A percentile compares a stretch with the other conserved stretches of the same genome.
phyloP scores from a whole-genome alignment of 345 rosid genomes.

The Rhizophora mangle region DNA sequence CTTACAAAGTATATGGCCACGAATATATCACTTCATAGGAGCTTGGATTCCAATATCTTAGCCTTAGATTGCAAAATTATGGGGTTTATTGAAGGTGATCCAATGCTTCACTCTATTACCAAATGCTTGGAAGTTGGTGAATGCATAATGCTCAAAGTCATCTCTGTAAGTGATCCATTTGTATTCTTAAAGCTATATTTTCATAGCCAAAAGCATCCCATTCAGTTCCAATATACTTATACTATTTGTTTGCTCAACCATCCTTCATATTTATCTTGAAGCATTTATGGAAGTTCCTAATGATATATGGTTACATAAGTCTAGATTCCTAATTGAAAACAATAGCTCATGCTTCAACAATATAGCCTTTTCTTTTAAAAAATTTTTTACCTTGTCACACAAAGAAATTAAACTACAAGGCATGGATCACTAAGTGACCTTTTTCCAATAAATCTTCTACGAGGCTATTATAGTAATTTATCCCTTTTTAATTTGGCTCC shows the following conservation, averaged over 20 bases:
- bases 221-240: too few relatives aligned
- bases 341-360: slow-evolving; percentile 15
- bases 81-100: slow-evolving; percentile 95
- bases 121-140: slow-evolving; percentile 72
- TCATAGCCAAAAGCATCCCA: too few relatives aligned
- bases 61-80: slow-evolving; percentile 57
- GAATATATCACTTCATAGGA: too few relatives aligned
- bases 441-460: slow-evolving; percentile 63
- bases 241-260: too few relatives aligned
- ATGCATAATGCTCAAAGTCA: slow-evolving; percentile 67
- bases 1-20: too few relatives aligned
- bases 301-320: slow-evolving; percentile 88
- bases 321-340: slow-evolving; percentile 59
- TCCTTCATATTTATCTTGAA: too few relatives aligned
- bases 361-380: neutral
- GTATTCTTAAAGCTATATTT: too few relatives aligned
- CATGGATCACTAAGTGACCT: slow-evolving; percentile 32
- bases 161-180: too few relatives aligned
- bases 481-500: slow-evolving; percentile 59
- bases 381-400: too few relatives aligned
- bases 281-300: slow-evolving; percentile 94
- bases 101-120: slow-evolving; percentile 88
- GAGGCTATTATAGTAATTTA: slow-evolving; percentile 60
- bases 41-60: too few relatives aligned
- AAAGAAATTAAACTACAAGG: neutral